Base-by-base conservation (phyloP, 2,329 filamentous ascomycete genomes). In the Coleophoma crateriformis region DNA sequence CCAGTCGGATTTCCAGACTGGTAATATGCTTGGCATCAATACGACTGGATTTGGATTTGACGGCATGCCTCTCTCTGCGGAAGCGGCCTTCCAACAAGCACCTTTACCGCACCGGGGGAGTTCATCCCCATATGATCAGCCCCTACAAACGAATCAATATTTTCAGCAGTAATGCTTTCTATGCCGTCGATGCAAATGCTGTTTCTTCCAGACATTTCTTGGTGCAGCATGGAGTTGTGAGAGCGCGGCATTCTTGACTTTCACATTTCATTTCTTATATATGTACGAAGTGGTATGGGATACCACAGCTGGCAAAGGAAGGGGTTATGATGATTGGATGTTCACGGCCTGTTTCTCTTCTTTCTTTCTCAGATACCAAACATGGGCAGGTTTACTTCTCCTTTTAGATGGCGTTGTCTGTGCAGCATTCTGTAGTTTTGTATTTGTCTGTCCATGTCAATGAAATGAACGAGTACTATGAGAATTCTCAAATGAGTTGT, bases 51-150 rank as follows among this genome's bases (percentile, higher is more conserved):
- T 49, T 48, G 53, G 37, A 2, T 64, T 57, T 19, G 58, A 61
- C 46, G 14, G 47, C 7, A 54, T 62, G 51, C 20, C 53, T 15
- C 27, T 27, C 8, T 27, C 27, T 7, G 5, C 27, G 2, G 27
- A 27, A 2, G 27, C 27, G 8, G 6, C 27, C 27, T 27, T 27
- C 5, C 27, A 27, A 10, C 27, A 27, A 27, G 8, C 27, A 27
- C 8, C 27, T 10, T 27, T 27, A 27, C 8, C 27, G 27, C 27
- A 27, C 22, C 61, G 53, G 10, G 58, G 57, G 32, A 62, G 58
- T 42, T 50, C 48, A 12, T 60, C 61, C 8, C 55, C 58, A 12
- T 64, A 63, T 20, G 54, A 53, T n/a, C 57, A 60, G 46, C 54
- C 58, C 2, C 54, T 56, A 15, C 59, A 58, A 33, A 55, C 59